Evolutionary conservation across 176 grass and related monocot genomes (phyloP), one percentile per base, ranked within the genome.

Genomic region (Carex cristatella): DNA sequence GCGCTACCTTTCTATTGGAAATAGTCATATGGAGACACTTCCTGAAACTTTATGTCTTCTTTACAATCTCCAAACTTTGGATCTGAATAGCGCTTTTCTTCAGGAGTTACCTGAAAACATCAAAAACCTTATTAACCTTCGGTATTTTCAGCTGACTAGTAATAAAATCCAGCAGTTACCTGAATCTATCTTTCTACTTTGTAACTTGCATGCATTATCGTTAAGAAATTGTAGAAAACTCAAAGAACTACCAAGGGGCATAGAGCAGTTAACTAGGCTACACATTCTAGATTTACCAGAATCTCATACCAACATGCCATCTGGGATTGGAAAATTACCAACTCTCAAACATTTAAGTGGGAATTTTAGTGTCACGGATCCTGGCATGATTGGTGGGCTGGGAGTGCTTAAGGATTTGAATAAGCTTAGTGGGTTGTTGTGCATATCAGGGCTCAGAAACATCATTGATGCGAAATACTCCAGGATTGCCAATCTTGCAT

Each of bases 31-130:
- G 7, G 40, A 74, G 3, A 4, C 2, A 0, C 10, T 74, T 10
- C 69, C 69, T 74, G 69, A 44, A 74, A 42, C 69, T 40, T 16
- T 74, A 16, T 74, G 69, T n/a, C 9, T 40, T 74, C 69, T 74
- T 16, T 74, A 16, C 35, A 74, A 74, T 37, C 69, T 74, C 12
- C 35, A 81, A 81, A 81, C 15, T 11, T 81, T 81, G 32, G 79
- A 81, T 18, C 10, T 79, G 23, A 12, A 3, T 15, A 7, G 0
- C 33, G 2, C 1, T 61, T 23, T 3, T 81, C 16, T 81, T 44
- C 15, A 10, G 2, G 54, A 37, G 14, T 64, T 81, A 46, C 79
- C 79, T 61, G 16, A 40, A 81, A 61, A 61, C 3, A 81, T 81
- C 5, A 40, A 40, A 11, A 64, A 81, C 1, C 56, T 81, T 12